Base-by-base conservation (phyloP, 1,284 basidiomycete species). In the Cryptococcus sp. region DNA sequence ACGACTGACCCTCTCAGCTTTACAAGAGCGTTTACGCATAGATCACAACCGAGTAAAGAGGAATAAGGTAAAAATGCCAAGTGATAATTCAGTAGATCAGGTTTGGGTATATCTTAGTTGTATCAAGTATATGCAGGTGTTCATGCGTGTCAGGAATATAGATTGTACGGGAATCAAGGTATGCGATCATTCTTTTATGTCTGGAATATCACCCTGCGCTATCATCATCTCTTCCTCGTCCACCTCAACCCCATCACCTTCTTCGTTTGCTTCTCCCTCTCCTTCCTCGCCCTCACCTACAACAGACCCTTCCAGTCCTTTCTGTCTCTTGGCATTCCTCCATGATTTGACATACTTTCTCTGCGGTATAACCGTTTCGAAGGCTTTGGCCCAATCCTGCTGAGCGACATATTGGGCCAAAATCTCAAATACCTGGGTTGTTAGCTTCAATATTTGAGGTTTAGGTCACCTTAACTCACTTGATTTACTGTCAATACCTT, bases 401-500 rank as follows among this genome's bases (percentile, higher is more conserved):
- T 83, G 84, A 63, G 88, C 86, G n/a, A 87, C 82, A 88, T 92
- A 98, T 62, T 87, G 86, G 7, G 93, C 76, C 56, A 98, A 81
- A 63, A 98, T 97, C 73, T 96, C 91, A 69, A 94, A 90, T 14
- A 90, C 87, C 73, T 76, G 30, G 31, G 49, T 31, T 33, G 23
- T 34, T 41, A 50, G 47, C 48, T 41, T 38, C 48, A 42, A 32
- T 11, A 36, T 44, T 32, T 32, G 31, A 35, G 15, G 23, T 14
- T 7, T 14, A 49, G 38, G 13, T 38, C 33, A 47, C 13, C 4
- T 7, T 33, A n/a, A 63, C 72, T 45, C 32, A 82, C 84, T 78
- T 98, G 95, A 71, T 99, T 98, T 53, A 99, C 93, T 0, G 96
- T 98, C 60, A 99, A 80, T 32, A 99, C 92, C 70, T 97, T 98